Base-by-base conservation (phyloP, 2,329 filamentous ascomycete genomes). In the Pseudocercospora vitis region DNA sequence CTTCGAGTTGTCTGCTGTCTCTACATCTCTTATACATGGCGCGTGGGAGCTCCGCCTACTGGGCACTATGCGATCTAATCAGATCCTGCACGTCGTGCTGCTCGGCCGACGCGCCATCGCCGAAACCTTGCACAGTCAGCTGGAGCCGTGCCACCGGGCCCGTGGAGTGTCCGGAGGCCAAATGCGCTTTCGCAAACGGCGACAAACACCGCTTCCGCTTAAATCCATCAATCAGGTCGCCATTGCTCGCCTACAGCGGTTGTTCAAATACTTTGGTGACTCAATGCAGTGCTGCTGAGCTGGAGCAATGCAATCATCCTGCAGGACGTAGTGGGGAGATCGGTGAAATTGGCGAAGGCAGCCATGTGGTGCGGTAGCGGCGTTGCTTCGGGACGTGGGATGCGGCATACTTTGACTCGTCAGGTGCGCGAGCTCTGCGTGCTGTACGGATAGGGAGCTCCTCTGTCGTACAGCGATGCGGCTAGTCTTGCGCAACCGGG, bases 21-120 rank as follows among this genome's bases (percentile, higher is more conserved):
- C 24, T 55, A 48, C 26, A 47, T 46, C 46, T 47, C 48, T 37
- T 21, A 18, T 31, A 42, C 49, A 46, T 46, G 29, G 47, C 52
- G 26, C 42, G 42, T 29, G 42, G 24, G 26, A 45, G 24, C 42
- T 53, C 39, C 42, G 46, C 35, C 56, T 52, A 46, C 40, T 53
- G 48, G 31, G 48, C 11, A 18, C 45, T 53, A 55, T 58, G 52
- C 51, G 40, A 55, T 53, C 56, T 58, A 50, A 58, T 55, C 52
- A 55, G 44, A 55, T 58, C 49, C 44, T 52, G 50, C 53, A 42
- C 19, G 33, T 14, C 16, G 35, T 48, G 29, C 12, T 23, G 18
- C 21, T 16, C 31, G 45, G 29, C 21, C 46, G 31, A 39, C n/a
- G 28, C 29, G 46, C 32, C 24, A 37, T 14, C 19, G 35, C 46